Base-by-base conservation (phyloP, 495 filamentous ascomycete genomes). In the Neurospora pannonica region DNA sequence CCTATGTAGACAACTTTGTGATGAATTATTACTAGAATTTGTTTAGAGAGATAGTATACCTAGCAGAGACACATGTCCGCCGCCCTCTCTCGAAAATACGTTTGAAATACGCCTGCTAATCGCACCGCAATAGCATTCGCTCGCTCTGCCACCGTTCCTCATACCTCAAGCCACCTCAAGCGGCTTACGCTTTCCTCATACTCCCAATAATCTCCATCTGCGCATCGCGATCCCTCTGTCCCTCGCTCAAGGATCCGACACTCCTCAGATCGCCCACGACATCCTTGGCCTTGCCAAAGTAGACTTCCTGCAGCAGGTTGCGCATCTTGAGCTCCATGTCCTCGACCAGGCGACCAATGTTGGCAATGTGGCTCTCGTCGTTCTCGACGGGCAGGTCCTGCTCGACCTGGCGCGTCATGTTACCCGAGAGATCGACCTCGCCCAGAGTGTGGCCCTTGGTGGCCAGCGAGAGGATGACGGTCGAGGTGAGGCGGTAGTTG, bases 241-340 rank as follows among this genome's bases (percentile, higher is more conserved):
- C 88, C 83, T 98, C 93, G 73, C 93, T 95, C 80, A 99, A 85
- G 40, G 92, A 88, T 42, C 88, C 88, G 75, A 98, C 89, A 92
- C 96, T 98, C 79, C 96, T 88, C 80, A 99, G 86, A 81, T 98
- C 95, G 39, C 95, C 96, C n/a, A 99, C 95, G 4, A 99, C 94
- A 83, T 99, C 96, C 87, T 95, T 98, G 13, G 96, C 96, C 86
- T 99, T 99, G 75, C 96, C 96, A 82, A 99, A 99, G 84, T 99
- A 99, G 70, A 99, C 96, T 85, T 99, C 96, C 87, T 98, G 97
- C 81, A 99, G 86, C 83, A 98, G 82, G 81, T 98, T 99, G 70
- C 96, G 90, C 97, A 99, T 99, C 89, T 98, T 97, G 81, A 97
- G 87, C 85, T 99, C 96, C 95, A 99, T 98, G 85, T 99, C 97